Base-by-base conservation (phyloP, 371 early-diverging fungal species). In the Mortierella sp. region DNA sequence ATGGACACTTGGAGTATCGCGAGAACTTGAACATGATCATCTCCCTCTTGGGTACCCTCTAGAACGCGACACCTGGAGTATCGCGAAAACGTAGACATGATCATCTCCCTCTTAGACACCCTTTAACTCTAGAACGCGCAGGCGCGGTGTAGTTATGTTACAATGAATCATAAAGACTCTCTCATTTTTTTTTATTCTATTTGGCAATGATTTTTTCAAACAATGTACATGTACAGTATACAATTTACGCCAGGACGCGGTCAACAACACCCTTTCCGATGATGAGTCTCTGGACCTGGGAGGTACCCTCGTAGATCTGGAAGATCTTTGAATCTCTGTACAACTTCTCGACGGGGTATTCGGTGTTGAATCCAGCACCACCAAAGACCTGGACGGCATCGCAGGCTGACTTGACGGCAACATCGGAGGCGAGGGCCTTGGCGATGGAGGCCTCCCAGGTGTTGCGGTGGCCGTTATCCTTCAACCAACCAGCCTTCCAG, bases 331-430 rank as follows among this genome's bases (percentile, higher is more conserved):
- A 97, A 81, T 97, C 97, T 73, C 96, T 93, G 91, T 94, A 96
- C 74, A 97, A 90, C 90, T 98, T 98, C 88, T 97, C 98, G 6
- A 97, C 97, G 0, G 95, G 96, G 86, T 94, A 96, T 84, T 95
- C 95, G 21, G 93, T 92, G 91, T 98, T 98, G 92, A 94, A 97
- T 4, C 98, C 99, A 87, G 97, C 96, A 71, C 98, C 98, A 44
- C 99, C 99, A 93, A 97, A 97, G 84, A 99, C 97, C 89, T 99
- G 99, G 21, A 98, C 98, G 4, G 98, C 98, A 84, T 98, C 98
- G 12, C 96, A 93, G 11, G 99, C 98, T 75, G 96, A 93, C 91
- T 97, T 98, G 91, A 98, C 98, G 56, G 99, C 99, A 0, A 97
- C 96, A 83, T 99, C 99, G 14, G 96, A 94, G 3, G 99, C 98